Conservation (phyloP, 2,329 filamentous ascomycete species). For the Botrytis pseudocinerea region DNA sequence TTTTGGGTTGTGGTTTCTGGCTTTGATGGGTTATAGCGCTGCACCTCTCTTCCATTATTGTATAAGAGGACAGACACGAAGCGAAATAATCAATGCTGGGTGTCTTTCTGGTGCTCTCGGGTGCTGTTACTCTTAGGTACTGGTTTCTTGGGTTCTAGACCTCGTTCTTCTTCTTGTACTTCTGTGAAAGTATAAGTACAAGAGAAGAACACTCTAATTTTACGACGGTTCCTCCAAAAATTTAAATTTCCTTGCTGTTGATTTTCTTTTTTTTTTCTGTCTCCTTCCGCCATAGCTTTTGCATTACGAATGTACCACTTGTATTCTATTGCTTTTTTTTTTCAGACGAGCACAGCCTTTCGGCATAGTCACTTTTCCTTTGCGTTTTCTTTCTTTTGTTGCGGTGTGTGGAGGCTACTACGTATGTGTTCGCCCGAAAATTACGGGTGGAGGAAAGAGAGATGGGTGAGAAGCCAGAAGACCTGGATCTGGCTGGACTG, state of each 20-base stretch:
- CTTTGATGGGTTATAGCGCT: constrained; percentile 13
- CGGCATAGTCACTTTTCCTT: background rate
- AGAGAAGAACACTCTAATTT: constrained; percentile 4
- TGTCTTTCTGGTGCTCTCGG: background rate
- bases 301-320: constrained; percentile 6
- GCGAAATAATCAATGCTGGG: constrained; percentile 6
- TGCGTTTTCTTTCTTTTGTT: constrained; percentile 8
- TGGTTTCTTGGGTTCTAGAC: constrained; percentile 15
- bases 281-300: background rate
- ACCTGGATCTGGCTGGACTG: background rate
- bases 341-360: background rate
- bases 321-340: constrained; percentile 20
- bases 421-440: background rate
- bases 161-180: background rate
- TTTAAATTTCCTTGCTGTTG: background rate
- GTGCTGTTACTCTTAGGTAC: constrained; percentile 11
- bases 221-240: constrained; percentile 1
- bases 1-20: constrained; percentile 12
- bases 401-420: background rate
- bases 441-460: background rate
- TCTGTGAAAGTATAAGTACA: background rate
- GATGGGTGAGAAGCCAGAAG: too few species aligned
- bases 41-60: constrained; percentile 8
- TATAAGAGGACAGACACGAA: constrained; percentile 8
- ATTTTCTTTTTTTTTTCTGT: background rate